Conservation (phyloP, 805 yeast genomes). For the Wickerhamiella brachini region DNA sequence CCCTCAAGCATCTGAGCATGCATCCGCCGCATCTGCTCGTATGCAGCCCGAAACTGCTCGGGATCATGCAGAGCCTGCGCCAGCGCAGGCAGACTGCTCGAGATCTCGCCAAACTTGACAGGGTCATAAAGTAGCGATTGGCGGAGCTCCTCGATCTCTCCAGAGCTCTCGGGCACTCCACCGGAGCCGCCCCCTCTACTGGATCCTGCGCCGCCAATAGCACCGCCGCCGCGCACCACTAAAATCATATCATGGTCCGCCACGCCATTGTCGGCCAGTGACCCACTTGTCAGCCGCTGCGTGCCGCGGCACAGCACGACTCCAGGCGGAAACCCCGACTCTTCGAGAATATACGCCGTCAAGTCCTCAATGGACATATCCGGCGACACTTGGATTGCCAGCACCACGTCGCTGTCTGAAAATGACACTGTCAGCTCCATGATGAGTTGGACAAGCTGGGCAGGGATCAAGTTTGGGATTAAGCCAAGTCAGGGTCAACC, state of each 20-base stretch:
- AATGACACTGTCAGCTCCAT: conserved; percentile 44
- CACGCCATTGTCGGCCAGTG: conserved; percentile 36
- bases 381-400: conserved; percentile 48
- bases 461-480: no score
- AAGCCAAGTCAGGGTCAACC: no score
- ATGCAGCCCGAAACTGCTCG: conserved; percentile 28
- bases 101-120: conserved; percentile 22
- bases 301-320: conserved; percentile 39
- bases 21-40: background rate
- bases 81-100: conserved; percentile 35
- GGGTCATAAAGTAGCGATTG: conserved; percentile 25
- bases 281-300: conserved; percentile 25
- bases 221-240: conserved; percentile 3
- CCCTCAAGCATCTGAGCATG: conserved; percentile 25
- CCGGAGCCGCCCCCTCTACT: background rate
- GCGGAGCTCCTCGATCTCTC: conserved; percentile 23
- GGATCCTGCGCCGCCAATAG: no score
- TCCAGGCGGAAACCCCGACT: conserved; percentile 35
- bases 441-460: background rate
- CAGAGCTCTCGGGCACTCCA: background rate
- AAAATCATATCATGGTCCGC: conserved; percentile 44
- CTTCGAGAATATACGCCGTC: conserved; percentile 59
- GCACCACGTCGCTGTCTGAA: conserved; percentile 35
- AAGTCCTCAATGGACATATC: conserved; percentile 56
- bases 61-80: conserved; percentile 35